These are phyloP conservation scores for Botrytis elliptica DNA, from an alignment of 2,329 filamentous ascomycete species.

Conservation along the genomic window DNA sequence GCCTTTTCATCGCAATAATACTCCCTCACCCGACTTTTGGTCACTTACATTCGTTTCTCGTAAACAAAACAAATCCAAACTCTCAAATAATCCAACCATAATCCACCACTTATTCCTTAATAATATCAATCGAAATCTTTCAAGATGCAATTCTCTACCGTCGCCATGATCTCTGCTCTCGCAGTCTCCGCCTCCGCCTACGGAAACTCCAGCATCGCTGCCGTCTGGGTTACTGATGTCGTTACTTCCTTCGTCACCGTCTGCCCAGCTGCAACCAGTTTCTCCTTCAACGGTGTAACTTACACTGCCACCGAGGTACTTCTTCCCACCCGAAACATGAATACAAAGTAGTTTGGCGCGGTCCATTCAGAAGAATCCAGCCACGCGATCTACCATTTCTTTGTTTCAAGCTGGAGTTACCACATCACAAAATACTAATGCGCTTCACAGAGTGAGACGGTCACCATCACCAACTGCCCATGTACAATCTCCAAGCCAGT, in stretches of 20 bases:
- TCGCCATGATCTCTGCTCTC: constrained; percentile 38
- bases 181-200: constrained; percentile 36
- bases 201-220: constrained; percentile 43
- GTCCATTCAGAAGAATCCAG: neutral
- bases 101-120: constrained; percentile 27
- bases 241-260: constrained; percentile 50
- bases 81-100: constrained; percentile 24
- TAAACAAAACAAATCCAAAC: neutral
- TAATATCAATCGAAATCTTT: constrained; percentile 34
- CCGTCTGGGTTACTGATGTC: constrained; percentile 44
- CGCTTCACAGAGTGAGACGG: constrained; percentile 30
- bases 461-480: constrained; percentile 38
- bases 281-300: constrained; percentile 48
- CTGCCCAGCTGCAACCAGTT: constrained; percentile 51
- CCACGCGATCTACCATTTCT: neutral
- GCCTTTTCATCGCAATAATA: neutral
- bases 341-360: neutral
- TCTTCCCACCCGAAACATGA: neutral
- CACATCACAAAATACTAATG: constrained; percentile 2
- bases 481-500: constrained; percentile 37
- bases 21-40: constrained; percentile 4
- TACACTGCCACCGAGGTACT: constrained; percentile 51
- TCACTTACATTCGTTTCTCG: constrained; percentile 19
- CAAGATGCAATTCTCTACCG: constrained; percentile 43
- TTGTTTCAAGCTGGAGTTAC: neutral